These are phyloP conservation scores for Polyplosphaeria fusca DNA, from an alignment of 495 filamentous ascomycete species.

Conservation along the genomic window DNA sequence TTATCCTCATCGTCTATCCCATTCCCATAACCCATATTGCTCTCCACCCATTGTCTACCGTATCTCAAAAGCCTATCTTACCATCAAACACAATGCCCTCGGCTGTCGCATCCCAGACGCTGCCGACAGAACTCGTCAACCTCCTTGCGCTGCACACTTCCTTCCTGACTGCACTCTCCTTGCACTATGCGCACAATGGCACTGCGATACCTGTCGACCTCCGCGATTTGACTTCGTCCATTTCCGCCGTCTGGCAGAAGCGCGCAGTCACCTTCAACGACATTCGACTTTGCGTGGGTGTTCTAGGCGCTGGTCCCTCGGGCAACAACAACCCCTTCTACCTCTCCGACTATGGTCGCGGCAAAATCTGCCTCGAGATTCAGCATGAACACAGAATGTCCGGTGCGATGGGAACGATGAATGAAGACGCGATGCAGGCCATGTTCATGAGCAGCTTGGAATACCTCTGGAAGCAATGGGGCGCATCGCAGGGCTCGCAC, in stretches of 20 bases:
- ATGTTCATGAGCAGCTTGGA: constrained; percentile 52
- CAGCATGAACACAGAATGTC: constrained; percentile 39
- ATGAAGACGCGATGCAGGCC: constrained; percentile 55
- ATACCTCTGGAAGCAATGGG: constrained; percentile 46
- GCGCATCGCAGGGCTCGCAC: not conserved
- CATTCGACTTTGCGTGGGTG: constrained; percentile 49
- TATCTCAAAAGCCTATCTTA: constrained; percentile 8
- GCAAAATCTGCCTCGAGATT: constrained; percentile 49
- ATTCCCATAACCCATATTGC: constrained; percentile 22
- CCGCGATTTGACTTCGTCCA: constrained; percentile 50
- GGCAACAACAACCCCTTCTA: constrained; percentile 39
- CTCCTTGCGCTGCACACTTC: constrained; percentile 55
- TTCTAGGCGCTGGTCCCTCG: constrained; percentile 41
- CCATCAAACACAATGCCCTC: constrained; percentile 14
- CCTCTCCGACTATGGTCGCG: constrained; percentile 59
- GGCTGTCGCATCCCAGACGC: constrained; percentile 12
- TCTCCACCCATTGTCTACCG: constrained; percentile 8
- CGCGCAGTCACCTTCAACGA: constrained; percentile 57
- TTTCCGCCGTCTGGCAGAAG: constrained; percentile 60
- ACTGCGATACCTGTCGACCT: constrained; percentile 57
- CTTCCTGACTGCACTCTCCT: constrained; percentile 56
- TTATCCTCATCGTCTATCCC: constrained; percentile 2
- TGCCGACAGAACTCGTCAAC: constrained; percentile 55
- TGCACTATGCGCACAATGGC: constrained; percentile 66
- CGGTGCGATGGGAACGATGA: constrained; percentile 50